A percentile compares a stretch with the other conserved stretches of the same genome.
phyloP scores from a whole-genome alignment of 1,139 yeast species.

The Debaryomycetaceae sp. region DNA sequence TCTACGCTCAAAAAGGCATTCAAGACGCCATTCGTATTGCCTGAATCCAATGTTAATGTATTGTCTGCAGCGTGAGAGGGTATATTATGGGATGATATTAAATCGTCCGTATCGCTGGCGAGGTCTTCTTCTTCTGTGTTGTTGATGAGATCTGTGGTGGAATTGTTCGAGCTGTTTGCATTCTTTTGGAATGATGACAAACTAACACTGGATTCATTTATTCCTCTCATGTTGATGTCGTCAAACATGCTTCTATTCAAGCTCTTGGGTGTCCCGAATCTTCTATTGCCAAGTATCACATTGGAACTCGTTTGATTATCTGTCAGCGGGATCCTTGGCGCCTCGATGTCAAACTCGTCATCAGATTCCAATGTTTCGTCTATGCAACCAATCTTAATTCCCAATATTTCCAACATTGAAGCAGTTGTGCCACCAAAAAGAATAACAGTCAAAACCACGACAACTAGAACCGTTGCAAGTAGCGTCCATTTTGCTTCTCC shows the following conservation, averaged over 20 bases:
- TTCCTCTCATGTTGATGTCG: slow-evolving; percentile 18
- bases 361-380: slow-evolving; percentile 75
- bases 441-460: slow-evolving; percentile 93
- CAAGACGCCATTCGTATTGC: slow-evolving; percentile 26
- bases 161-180: slow-evolving; percentile 4
- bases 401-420: slow-evolving; percentile 91
- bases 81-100: slow-evolving; percentile 12
- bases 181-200: slow-evolving; percentile 16
- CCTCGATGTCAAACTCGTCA: slow-evolving; percentile 93
- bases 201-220: slow-evolving; percentile 26
- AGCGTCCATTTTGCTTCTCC: slow-evolving; percentile 90
- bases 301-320: slow-evolving; percentile 11
- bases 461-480: slow-evolving; percentile 91
- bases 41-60: slow-evolving; percentile 3
- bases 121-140: slow-evolving; percentile 35
- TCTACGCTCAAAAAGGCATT: slow-evolving; percentile 56
- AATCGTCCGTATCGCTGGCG: slow-evolving; percentile 40
- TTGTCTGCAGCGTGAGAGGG: slow-evolving; percentile 4
- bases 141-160: slow-evolving; percentile 11
- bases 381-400: slow-evolving; percentile 86
- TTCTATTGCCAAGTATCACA: slow-evolving; percentile 30
- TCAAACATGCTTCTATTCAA: slow-evolving; percentile 8
- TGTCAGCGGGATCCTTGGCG: slow-evolving; percentile 45
- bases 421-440: slow-evolving; percentile 98
- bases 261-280: slow-evolving; percentile 16